A percentile compares a stretch with the other conserved stretches of the same genome.
Conservation (phyloP, 495 filamentous ascomycete species). For the Penicillium salamii region DNA sequence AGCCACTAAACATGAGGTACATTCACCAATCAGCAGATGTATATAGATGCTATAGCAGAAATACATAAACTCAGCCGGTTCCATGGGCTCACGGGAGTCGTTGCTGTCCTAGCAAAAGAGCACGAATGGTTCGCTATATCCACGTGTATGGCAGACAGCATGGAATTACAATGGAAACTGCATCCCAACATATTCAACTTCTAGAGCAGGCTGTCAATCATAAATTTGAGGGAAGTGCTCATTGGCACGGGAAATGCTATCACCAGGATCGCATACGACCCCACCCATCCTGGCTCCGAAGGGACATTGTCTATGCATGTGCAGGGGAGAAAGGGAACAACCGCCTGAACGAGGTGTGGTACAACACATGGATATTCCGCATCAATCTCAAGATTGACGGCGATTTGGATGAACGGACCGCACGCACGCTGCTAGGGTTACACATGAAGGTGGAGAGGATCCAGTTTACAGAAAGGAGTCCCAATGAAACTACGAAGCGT, state of each 20-base stretch:
- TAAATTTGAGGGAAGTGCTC: not conserved
- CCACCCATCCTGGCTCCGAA: not conserved
- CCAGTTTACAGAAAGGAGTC: not conserved
- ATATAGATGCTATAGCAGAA: no score
- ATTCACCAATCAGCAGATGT: no score
- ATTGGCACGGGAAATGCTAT: not conserved
- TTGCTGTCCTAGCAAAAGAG: not conserved
- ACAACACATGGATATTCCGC: not conserved
- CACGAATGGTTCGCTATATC: not conserved
- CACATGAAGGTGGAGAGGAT: conserved; percentile 5
- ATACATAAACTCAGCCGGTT: no score
- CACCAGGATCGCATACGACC: not conserved
- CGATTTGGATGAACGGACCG: not conserved
- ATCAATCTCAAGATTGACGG: not conserved
- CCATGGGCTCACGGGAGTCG: no score
- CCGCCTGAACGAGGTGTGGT: not conserved
- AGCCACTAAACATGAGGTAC: no score
- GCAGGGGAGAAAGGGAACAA: not conserved
- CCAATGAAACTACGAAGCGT: not conserved
- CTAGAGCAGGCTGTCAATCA: not conserved
- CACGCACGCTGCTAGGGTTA: not conserved
- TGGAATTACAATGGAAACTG: not conserved
- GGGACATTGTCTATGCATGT: not conserved
- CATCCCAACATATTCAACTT: not conserved
- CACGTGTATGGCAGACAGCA: not conserved